Evolutionary conservation across 2,329 filamentous ascomycete species (phyloP).

Genomic region (Alternaria sp.): DNA sequence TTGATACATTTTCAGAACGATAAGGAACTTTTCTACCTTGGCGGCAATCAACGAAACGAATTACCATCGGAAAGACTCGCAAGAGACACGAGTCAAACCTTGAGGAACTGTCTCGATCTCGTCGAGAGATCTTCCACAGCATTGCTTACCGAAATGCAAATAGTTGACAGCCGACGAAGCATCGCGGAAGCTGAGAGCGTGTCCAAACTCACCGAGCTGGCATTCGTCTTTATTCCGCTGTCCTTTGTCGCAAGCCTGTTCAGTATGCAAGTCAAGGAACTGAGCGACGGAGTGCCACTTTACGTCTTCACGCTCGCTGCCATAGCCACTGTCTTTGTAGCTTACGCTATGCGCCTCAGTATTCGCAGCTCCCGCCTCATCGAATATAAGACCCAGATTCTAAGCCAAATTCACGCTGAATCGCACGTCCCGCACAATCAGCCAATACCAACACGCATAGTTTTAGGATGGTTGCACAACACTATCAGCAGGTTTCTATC

Average conservation of each 20-base stretch:
- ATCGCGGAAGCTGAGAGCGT: constrained; percentile 41
- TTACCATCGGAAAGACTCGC: neutral
- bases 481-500: neutral
- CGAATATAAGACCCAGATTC: neutral
- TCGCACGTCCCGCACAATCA: neutral
- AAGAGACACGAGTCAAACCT: neutral
- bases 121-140: constrained; percentile 17
- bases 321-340: neutral
- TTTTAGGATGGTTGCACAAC: neutral
- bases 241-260: constrained; percentile 37
- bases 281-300: constrained; percentile 20
- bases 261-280: constrained; percentile 38
- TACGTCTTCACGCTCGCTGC: constrained; percentile 8
- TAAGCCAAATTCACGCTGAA: neutral
- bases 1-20: neutral
- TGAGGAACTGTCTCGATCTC: neutral
- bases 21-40: neutral
- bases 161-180: constrained; percentile 34
- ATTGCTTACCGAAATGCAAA: constrained; percentile 47
- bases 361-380: neutral
- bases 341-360: neutral
- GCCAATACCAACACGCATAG: neutral
- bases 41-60: neutral
- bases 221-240: constrained; percentile 43
- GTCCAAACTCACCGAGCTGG: constrained; percentile 40